Base-by-base conservation (phyloP, 148 eudicot genomes). In the Arbutus unedo region DNA sequence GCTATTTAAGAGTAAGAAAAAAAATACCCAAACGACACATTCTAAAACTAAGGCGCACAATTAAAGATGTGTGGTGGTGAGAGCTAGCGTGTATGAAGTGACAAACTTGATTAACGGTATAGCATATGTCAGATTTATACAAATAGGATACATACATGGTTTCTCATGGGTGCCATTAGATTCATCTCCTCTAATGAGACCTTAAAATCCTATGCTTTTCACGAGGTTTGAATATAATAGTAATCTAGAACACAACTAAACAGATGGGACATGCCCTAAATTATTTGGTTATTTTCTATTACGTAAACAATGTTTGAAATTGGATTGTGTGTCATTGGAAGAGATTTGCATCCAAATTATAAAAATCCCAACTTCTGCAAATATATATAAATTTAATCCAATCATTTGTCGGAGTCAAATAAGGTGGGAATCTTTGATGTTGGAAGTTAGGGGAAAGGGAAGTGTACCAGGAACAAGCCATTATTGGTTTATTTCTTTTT, bases 371-470 rank as follows among this genome's bases (percentile, higher is more conserved):
- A 55, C 19, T 5, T 19, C 21, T 3, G 2, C 31, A 23, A 21
- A 10, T 3, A 2, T 8, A 38, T 9, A n/a, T 41, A 31, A 31
- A 31, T 31, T 31, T 31, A 31, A 31, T 59, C 48, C 67, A 72
- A 74, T 74, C 50, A 73, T 81, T 73, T 45, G 6, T 74, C 57
- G 23, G 45, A 80, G 82, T 80, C 75, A 44, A 50, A 80, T 48
- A 19, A 67, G 44, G 18, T 2, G 54, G 57, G 55, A 76, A 23
- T 51, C n/a, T 76, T 23, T 50, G 45, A 51, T 25, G 79, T 25
- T 51, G 59, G 59, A 76, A 15, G 45, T 50, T 74, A 74, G 43
- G 77, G 41, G 14, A 49, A 49, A 18, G 56, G 77, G 51, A 45
- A 73, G 53, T 45, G 50, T 73, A 15, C n/a, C 8, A 25, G 76